phyloP scores from a whole-genome alignment of 2,329 filamentous ascomycete genomes.

The Microthyrium microscopicum region DNA sequence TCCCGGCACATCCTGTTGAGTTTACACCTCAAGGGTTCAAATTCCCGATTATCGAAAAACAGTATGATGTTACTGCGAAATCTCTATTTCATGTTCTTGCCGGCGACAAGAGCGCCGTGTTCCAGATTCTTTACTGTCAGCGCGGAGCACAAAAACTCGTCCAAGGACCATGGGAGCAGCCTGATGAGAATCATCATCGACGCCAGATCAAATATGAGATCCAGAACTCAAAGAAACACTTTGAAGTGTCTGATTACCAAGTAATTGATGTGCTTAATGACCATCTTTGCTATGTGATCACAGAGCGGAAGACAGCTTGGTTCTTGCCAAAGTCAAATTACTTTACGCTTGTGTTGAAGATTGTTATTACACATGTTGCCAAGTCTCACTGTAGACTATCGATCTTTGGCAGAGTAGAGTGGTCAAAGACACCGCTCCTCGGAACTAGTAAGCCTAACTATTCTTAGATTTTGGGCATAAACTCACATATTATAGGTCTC shows the following conservation, averaged over 20 bases:
- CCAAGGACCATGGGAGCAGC: conserved; percentile 68
- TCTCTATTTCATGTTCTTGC: conserved; percentile 92
- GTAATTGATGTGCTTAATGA: conserved; percentile 53
- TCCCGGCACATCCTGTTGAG: conserved; percentile 64
- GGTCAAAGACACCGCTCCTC: conserved; percentile 47
- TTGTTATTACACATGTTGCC: conserved; percentile 82
- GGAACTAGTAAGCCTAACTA: conserved; percentile 20
- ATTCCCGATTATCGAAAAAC: conserved; percentile 55
- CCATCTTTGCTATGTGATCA: conserved; percentile 48
- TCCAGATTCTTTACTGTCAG: conserved; percentile 79
- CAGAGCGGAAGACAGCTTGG: conserved; percentile 52
- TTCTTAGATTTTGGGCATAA: background rate
- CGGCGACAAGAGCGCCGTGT: conserved; percentile 88
- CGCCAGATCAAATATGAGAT: conserved; percentile 72
- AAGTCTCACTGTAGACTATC: conserved; percentile 88
- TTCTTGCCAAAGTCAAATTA: conserved; percentile 66
- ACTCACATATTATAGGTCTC: conserved; percentile 19
- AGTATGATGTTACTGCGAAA: conserved; percentile 85
- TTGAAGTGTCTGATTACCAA: conserved; percentile 61
- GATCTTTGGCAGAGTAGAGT: conserved; percentile 75
- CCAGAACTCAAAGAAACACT: conserved; percentile 27
- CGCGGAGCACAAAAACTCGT: conserved; percentile 60
- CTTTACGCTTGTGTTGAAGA: conserved; percentile 73
- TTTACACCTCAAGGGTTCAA: conserved; percentile 76
- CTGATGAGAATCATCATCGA: conserved; percentile 53